Evolutionary conservation across 192 early-diverging fungal genomes (phyloP).

Genomic region (Funneliformis geosporum): DNA sequence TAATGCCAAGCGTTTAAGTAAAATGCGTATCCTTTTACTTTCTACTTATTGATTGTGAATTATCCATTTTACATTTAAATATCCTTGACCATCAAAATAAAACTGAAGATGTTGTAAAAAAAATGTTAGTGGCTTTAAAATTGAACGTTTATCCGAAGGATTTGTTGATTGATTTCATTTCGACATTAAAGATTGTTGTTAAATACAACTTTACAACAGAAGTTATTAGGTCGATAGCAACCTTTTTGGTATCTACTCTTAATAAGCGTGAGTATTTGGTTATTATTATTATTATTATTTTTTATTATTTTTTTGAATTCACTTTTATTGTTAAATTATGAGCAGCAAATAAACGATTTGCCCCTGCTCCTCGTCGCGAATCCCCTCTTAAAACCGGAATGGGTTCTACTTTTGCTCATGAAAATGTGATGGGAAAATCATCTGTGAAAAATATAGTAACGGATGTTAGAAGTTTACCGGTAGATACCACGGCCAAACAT

Average conservation of each 20-base stretch:
- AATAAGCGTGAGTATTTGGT: conserved; percentile 47
- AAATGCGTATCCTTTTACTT: conserved; percentile 53
- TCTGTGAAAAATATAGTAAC: conserved; percentile 13
- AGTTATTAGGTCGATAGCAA: conserved; percentile 58
- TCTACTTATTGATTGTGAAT: background rate
- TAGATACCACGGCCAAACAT: conserved; percentile 3
- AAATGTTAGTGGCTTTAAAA: conserved; percentile 59
- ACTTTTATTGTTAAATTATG: background rate
- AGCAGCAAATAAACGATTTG: conserved; percentile 32
- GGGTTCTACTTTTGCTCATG: background rate
- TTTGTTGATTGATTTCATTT: conserved; percentile 52
- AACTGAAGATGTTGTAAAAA: conserved; percentile 59
- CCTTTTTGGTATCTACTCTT: conserved; percentile 63
- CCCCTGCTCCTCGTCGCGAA: conserved; percentile 28
- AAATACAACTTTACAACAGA: conserved; percentile 61
- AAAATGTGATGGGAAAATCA: background rate
- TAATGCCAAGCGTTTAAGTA: conserved; percentile 59
- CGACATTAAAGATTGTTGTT: conserved; percentile 56
- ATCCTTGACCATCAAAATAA: background rate
- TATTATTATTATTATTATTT: background rate
- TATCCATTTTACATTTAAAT: background rate
- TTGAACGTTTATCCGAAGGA: conserved; percentile 60
- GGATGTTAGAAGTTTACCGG: conserved; percentile 8
- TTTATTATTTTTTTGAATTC: background rate
- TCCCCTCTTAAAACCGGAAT: conserved; percentile 8